These are phyloP conservation scores for Botrytis fragariae DNA, from an alignment of 2,329 filamentous ascomycete species.

Conservation along the genomic window DNA sequence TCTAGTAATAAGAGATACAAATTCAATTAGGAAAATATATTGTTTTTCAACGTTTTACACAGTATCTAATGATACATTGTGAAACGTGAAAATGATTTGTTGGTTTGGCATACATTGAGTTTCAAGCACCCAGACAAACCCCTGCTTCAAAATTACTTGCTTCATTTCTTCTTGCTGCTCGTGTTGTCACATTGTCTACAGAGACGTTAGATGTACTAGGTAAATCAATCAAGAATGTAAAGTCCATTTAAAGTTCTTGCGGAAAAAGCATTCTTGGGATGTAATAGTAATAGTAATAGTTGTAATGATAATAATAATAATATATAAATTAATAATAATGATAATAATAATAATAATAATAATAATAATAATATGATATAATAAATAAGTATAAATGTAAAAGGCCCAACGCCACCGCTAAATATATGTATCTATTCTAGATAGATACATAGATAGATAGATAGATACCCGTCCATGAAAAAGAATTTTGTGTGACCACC, in stretches of 20 bases:
- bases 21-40: background rate
- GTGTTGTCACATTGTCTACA: background rate
- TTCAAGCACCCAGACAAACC: background rate
- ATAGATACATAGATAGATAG: too few relatives aligned
- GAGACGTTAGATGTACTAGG: too few relatives aligned
- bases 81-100: background rate
- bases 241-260: too few relatives aligned
- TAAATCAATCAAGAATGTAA: too few relatives aligned
- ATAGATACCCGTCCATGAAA: background rate
- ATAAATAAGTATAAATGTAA: background rate
- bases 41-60: background rate
- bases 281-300: too few relatives aligned
- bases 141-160: background rate
- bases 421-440: background rate
- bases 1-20: background rate
- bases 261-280: too few relatives aligned
- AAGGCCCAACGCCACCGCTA: background rate
- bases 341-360: too few relatives aligned
- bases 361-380: background rate
- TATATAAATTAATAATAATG: too few relatives aligned
- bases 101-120: background rate
- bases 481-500: background rate
- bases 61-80: background rate
- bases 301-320: too few relatives aligned
- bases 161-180: background rate